A percentile compares a stretch with the other conserved stretches of the same genome.
These are phyloP conservation scores for Abrus pulchellus DNA, from an alignment of 306 rosid genomes.

Conservation along the genomic window DNA sequence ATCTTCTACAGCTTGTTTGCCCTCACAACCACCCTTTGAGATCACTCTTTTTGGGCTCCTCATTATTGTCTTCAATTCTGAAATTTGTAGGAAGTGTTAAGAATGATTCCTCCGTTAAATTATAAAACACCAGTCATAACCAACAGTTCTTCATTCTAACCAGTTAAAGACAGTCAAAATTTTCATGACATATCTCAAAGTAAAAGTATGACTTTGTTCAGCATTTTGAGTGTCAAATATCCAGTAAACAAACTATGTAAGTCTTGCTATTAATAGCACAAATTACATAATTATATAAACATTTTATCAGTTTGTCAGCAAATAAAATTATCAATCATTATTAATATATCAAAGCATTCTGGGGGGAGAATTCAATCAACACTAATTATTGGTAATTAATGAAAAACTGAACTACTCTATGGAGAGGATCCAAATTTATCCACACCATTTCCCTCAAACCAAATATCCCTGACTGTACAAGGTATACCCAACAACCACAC, in stretches of 20 bases:
- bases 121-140: constrained; percentile 4
- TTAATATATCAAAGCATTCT: background rate
- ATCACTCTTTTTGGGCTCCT: constrained; percentile 82
- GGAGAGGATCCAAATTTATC: constrained; percentile 13
- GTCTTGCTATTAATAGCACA: background rate
- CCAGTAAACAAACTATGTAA: background rate
- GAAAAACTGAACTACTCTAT: background rate
- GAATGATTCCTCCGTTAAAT: constrained; percentile 32
- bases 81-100: constrained; percentile 53
- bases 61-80: constrained; percentile 82
- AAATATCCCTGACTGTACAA: background rate
- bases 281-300: background rate
- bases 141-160: background rate
- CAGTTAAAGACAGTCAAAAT: background rate
- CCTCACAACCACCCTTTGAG: constrained; percentile 63
- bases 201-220: background rate
- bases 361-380: no score
- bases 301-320: background rate
- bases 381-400: no score
- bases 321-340: constrained; percentile 18
- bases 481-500: constrained; percentile 14
- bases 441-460: constrained; percentile 4
- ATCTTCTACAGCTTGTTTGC: constrained; percentile 71
- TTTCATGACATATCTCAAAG: background rate
- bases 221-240: constrained; percentile 11